A percentile compares a stretch with the other conserved stretches of the same genome.
These are phyloP conservation scores for Trypanosoma lewisi DNA, from an alignment of 208 protist species.

Conservation along the genomic window DNA sequence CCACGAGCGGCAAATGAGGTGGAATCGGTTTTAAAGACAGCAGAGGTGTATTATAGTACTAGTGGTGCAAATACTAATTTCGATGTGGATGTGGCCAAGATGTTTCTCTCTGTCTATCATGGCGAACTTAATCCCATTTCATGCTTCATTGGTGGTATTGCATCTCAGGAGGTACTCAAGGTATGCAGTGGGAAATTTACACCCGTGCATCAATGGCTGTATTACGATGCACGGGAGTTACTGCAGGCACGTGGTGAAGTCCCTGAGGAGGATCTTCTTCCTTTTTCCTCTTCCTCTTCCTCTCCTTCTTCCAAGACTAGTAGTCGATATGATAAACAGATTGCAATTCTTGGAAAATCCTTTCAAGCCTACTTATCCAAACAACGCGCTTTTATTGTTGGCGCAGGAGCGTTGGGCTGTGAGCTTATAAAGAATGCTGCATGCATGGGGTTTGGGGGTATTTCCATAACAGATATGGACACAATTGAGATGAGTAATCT, in stretches of 20 bases:
- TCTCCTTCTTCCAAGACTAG: slow-evolving; percentile 4
- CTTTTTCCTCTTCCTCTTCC: slow-evolving; percentile 10
- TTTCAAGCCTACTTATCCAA: slow-evolving; percentile 85
- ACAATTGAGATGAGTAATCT: slow-evolving; percentile 99
- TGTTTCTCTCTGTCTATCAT: slow-evolving; percentile 48
- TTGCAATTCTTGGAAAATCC: slow-evolving; percentile 92
- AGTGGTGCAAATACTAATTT: slow-evolving; percentile 10
- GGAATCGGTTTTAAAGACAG: slow-evolving; percentile 28
- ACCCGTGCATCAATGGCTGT: slow-evolving; percentile 95
- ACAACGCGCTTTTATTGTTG: slow-evolving; percentile 94
- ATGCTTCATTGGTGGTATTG: slow-evolving; percentile 94
- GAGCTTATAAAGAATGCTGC: slow-evolving; percentile 99
- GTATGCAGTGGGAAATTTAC: slow-evolving; percentile 94
- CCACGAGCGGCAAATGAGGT: slow-evolving; percentile 37
- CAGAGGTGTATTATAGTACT: slow-evolving; percentile 25
- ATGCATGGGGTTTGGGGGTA: slow-evolving; percentile 95
- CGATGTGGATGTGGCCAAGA: slow-evolving; percentile 25
- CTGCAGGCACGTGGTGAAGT: slow-evolving; percentile 44
- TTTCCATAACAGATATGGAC: slow-evolving; percentile 99
- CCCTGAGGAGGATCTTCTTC: slow-evolving; percentile 19
- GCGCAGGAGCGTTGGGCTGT: slow-evolving; percentile 98
- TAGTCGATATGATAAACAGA: slow-evolving; percentile 94
- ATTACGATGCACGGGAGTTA: slow-evolving; percentile 95
- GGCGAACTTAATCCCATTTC: slow-evolving; percentile 91
- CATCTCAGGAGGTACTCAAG: slow-evolving; percentile 97